Percentiles rank a stretch among this genome's conserved stretches.
These are phyloP conservation scores for Aspergillus haitiensis DNA, from an alignment of 495 filamentous ascomycete genomes.

Conservation along the genomic window DNA sequence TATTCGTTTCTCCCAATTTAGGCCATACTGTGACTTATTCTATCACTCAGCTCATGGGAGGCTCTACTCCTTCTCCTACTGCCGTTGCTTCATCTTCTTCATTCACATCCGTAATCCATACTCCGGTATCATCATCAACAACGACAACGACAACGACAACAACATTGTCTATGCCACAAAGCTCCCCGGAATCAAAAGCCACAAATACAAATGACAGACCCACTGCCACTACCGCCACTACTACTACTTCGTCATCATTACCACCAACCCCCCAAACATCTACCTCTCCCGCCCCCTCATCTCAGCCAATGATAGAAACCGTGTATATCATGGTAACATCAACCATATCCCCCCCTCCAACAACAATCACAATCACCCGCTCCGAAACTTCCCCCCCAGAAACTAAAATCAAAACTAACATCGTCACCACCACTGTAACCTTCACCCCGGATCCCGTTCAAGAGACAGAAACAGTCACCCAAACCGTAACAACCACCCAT, in stretches of 20 bases:
- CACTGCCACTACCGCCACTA: background rate
- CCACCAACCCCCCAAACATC: conserved; percentile 1
- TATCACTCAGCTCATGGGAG: no score
- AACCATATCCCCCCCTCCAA: background rate
- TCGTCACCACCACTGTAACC: background rate
- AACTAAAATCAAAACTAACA: background rate
- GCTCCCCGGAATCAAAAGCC: background rate
- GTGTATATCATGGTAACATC: no score
- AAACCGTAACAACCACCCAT: background rate
- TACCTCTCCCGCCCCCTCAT: background rate
- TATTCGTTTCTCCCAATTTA: background rate
- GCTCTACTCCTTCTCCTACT: no score
- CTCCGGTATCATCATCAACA: no score
- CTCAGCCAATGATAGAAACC: background rate
- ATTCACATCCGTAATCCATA: background rate
- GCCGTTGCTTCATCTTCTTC: background rate
- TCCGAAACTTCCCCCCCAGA: background rate
- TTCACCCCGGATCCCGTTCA: conserved; percentile 13
- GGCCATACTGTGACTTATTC: background rate
- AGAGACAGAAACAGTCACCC: conserved; percentile 5
- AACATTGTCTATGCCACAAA: background rate
- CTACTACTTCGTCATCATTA: background rate
- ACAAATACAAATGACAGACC: background rate
- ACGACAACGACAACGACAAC: background rate
- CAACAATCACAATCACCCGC: background rate